Evolutionary conservation across 2,329 filamentous ascomycete genomes (phyloP), one percentile per base, ranked within the genome.

Genomic region (Teratosphaeriaceae sp.): DNA sequence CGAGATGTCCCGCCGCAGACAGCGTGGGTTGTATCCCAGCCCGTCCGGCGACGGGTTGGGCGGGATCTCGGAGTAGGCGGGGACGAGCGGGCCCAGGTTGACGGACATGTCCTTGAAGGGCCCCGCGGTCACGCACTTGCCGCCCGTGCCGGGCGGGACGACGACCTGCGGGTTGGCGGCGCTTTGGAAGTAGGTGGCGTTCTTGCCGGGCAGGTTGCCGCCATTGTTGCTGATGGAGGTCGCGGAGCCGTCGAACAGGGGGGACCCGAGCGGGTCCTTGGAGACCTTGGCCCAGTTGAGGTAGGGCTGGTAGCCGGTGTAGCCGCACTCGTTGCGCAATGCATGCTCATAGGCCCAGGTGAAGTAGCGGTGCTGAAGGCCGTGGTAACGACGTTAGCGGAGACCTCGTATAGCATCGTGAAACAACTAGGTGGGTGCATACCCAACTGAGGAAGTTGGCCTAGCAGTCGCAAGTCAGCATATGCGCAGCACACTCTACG

Each of bases 171-270:
- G 47, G 3, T 21, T n/a, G 9, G 43, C 45, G 24, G 33, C 26
- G 23, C 39, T 44, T 4, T 46, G 45, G 29, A 54, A 48, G 8
- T 27, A 43, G 21, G 35, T 29, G 36, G 16, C 24, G 33, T 24
- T 36, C 33, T 36, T 22, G 36, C 18, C 18, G 16, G 36, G 23
- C 15, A 22, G 27, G 16, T 31, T 65, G 11, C 9, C 50, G 18
- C 61, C 60, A 33, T 63, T 56, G n/a, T 55, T 54, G 35, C 53
- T 48, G 20, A 64, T 52, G 11, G 67, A 65, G 18, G 67, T 71
- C 13, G 67, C 68, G 43, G 67, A 72, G 39, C 76, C 76, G 50
- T 80, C 75, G 42, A 80, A 78, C 42, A 78, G 53, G 3, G 75
- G 72, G 0, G 74, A 76, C 36, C 67, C 66, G 31, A 52, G 34